These are phyloP conservation scores for Fusarium duplospermum DNA, from an alignment of 2,329 filamentous ascomycete species.

Conservation along the genomic window DNA sequence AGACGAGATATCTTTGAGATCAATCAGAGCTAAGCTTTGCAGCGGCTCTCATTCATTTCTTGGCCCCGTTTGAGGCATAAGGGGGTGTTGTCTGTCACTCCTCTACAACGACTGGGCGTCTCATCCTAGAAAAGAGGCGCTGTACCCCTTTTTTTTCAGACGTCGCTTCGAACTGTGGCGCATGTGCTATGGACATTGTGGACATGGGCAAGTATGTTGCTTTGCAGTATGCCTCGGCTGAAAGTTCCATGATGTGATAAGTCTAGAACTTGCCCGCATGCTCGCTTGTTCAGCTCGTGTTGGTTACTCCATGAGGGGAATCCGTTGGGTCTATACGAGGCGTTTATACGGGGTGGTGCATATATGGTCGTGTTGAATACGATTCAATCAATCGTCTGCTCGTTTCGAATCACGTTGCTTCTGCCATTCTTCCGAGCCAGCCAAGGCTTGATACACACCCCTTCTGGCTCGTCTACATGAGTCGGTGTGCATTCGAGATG, in stretches of 20 bases:
- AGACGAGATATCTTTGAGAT: neutral
- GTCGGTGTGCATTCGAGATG: neutral
- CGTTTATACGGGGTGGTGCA: neutral
- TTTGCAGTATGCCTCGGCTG: neutral
- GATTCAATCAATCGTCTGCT: neutral
- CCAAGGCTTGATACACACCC: neutral
- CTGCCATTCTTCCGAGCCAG: neutral
- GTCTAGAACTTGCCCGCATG: neutral
- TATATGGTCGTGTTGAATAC: neutral
- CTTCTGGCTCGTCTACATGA: neutral
- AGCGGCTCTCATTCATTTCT: neutral
- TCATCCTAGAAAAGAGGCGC: neutral
- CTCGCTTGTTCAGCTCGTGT: neutral
- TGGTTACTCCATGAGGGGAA: neutral
- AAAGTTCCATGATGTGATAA: neutral
- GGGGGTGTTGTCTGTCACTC: neutral
- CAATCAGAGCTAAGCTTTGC: neutral
- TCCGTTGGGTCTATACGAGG: neutral
- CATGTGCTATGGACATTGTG: neutral
- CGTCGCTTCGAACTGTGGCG: neutral
- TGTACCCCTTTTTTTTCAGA: neutral
- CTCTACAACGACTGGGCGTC: neutral
- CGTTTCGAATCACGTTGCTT: neutral
- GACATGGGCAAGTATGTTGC: neutral
- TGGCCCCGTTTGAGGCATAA: constrained; percentile 34